Base-by-base conservation (phyloP, 345 rosid species). In the Kernera saxatilis region DNA sequence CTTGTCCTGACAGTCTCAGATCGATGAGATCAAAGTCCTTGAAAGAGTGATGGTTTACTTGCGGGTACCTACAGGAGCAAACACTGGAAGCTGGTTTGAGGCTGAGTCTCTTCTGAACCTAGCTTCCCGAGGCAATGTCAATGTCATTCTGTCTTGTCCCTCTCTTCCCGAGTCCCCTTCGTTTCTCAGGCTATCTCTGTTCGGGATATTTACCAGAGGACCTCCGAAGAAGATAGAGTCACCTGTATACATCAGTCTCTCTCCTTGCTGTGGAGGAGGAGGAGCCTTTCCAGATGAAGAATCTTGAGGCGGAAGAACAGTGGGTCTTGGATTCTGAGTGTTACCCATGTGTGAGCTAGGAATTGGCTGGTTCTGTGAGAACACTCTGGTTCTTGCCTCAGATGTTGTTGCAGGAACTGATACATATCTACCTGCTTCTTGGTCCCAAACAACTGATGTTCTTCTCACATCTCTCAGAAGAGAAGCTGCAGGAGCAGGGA, bases 191-290 rank as follows among this genome's bases (percentile, higher is more conserved):
- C 74, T 73, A 72, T 93, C 91, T 79, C 88, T 81, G 9, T 58
- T 72, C 0, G 91, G 91, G 64, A 78, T 84, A 30, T 85, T 86
- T 73, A 89, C 80, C 30, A 89, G 87, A 8, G 99, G 99, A 4
- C 99, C 99, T 6, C 96, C 97, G 67, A 86, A 92, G 92, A 94
- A 94, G 73, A 94, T 91, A 5, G 97, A 89, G 66, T 89, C 96
- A 29, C 99, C 96, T 2, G 97, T 83, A 84, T 94, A 94, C 70
- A 71, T 80, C 62, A 91, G 84, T 69, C 83, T 88, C 78, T 90
- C 98, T 14, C 81, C 79, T 74, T 85, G 92, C 75, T 79, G 87
- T 14, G 17, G 87, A 73, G 41, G 88, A 79, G 39, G 70, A 26
- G 82, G 78, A 65, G 85, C 64, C 62, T 59, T 83, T 19, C 82